These are phyloP conservation scores for Metarhizium robertsii DNA, from an alignment of 2,329 filamentous ascomycete species.

Conservation along the genomic window DNA sequence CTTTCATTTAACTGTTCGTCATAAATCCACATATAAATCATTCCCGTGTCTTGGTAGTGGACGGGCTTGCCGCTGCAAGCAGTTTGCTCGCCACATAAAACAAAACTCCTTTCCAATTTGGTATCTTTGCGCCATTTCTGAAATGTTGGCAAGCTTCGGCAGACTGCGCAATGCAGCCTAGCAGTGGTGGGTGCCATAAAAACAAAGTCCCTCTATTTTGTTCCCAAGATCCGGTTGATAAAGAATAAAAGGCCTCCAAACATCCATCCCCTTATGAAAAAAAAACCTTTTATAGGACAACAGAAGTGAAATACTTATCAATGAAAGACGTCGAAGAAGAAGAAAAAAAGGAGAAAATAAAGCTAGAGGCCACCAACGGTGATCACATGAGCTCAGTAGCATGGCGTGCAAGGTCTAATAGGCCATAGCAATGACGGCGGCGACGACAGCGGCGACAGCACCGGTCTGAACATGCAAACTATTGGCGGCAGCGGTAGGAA, in stretches of 20 bases:
- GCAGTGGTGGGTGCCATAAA: not conserved
- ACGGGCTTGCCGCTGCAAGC: not conserved
- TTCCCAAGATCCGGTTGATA: not conserved
- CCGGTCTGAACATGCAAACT: slow-evolving; percentile 29
- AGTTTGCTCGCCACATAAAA: not conserved
- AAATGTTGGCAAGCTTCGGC: not conserved
- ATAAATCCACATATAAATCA: not conserved
- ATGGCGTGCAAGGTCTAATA: slow-evolving; percentile 13
- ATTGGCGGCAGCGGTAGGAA: slow-evolving; percentile 22
- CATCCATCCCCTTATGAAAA: not conserved
- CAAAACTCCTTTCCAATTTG: slow-evolving; percentile 1
- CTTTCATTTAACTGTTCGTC: not conserved
- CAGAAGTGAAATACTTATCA: not conserved
- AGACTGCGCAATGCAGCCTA: not conserved
- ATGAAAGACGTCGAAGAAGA: not conserved
- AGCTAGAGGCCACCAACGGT: not conserved
- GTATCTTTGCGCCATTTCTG: slow-evolving; percentile 3
- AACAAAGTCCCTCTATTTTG: not conserved
- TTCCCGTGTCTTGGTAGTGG: not conserved
- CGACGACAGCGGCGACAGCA: slow-evolving; percentile 28
- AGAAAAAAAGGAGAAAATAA: not conserved
- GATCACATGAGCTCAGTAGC: not conserved
- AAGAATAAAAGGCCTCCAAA: not conserved
- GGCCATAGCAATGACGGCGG: slow-evolving; percentile 30
- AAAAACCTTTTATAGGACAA: not conserved